phyloP scores from a whole-genome alignment of 495 filamentous ascomycete species.

The Aspergillus avenaceus region DNA sequence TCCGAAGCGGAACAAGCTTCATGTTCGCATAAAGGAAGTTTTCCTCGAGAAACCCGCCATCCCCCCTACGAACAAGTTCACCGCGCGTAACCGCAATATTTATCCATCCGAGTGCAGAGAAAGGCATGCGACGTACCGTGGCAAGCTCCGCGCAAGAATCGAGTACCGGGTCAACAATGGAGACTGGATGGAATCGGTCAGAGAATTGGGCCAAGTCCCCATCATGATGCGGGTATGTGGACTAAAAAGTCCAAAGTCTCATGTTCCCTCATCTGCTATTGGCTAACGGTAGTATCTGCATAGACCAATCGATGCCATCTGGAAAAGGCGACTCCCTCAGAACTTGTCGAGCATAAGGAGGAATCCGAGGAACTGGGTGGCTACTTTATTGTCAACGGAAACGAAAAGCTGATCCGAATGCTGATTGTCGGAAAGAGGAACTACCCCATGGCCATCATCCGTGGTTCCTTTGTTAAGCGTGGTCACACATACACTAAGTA shows the following conservation, averaged over 20 bases:
- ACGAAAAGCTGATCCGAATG: constrained; percentile 91
- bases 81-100: constrained; percentile 71
- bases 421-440: constrained; percentile 85
- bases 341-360: constrained; percentile 81
- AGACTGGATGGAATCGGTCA: constrained; percentile 69
- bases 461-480: constrained; percentile 80
- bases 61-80: constrained; percentile 74
- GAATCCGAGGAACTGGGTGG: constrained; percentile 91
- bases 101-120: constrained; percentile 92
- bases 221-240: constrained; percentile 80
- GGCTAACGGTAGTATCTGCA: not conserved
- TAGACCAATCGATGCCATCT: constrained; percentile 88
- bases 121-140: constrained; percentile 86
- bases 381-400: constrained; percentile 70
- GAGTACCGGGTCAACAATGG: constrained; percentile 84
- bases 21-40: constrained; percentile 68
- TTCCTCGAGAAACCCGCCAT: constrained; percentile 73
- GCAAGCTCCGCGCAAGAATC: constrained; percentile 73
- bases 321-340: constrained; percentile 72
- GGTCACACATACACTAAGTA: constrained; percentile 82
- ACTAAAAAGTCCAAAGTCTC: not conserved
- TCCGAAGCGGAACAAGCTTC: constrained; percentile 63
- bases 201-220: constrained; percentile 84
- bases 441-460: constrained; percentile 88
- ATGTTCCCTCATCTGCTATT: not conserved